Evolutionary conservation across 129 eudicot species (phyloP).

Genomic region (Scalesia atractyloides): DNA sequence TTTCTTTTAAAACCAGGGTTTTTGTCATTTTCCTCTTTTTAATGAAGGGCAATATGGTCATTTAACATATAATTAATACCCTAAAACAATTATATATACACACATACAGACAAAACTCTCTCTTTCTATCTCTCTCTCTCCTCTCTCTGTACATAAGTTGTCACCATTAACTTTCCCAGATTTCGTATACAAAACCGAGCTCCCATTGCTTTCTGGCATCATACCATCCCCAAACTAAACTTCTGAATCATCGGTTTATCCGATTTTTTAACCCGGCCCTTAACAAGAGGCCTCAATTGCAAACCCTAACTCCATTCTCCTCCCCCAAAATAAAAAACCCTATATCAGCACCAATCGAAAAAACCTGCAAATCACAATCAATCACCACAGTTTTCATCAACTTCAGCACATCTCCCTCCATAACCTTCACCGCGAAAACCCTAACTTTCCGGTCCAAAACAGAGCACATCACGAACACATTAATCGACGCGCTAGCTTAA

Average conservation of each 20-base stretch:
- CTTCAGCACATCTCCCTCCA: conserved; percentile 52
- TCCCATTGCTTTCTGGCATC: conserved; percentile 30
- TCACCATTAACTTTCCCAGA: conserved; percentile 38
- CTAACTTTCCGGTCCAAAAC: conserved; percentile 53
- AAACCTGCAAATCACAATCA: conserved; percentile 63
- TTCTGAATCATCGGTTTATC: conserved; percentile 37
- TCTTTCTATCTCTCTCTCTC: too few relatives aligned
- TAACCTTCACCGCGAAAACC: conserved; percentile 70
- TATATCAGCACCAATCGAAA: conserved; percentile 46
- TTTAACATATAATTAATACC: too few relatives aligned
- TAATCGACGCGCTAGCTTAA: conserved; percentile 51
- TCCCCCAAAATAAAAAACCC: conserved; percentile 87
- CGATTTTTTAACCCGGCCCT: conserved; percentile 43
- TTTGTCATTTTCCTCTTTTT: too few relatives aligned
- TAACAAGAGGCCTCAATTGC: conserved; percentile 54
- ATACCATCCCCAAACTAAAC: conserved; percentile 44
- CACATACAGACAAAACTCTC: too few relatives aligned
- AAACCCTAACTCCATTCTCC: conserved; percentile 78
- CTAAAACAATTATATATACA: too few relatives aligned
- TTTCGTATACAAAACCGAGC: conserved; percentile 25
- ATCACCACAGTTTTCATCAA: conserved; percentile 77
- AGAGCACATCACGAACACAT: conserved; percentile 71
- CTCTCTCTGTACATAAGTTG: too few relatives aligned
- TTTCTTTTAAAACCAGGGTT: too few relatives aligned
- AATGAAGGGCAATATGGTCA: too few relatives aligned